phyloP scores from a whole-genome alignment of 2,329 filamentous ascomycete species.

The Dichotomopilus funicola region DNA sequence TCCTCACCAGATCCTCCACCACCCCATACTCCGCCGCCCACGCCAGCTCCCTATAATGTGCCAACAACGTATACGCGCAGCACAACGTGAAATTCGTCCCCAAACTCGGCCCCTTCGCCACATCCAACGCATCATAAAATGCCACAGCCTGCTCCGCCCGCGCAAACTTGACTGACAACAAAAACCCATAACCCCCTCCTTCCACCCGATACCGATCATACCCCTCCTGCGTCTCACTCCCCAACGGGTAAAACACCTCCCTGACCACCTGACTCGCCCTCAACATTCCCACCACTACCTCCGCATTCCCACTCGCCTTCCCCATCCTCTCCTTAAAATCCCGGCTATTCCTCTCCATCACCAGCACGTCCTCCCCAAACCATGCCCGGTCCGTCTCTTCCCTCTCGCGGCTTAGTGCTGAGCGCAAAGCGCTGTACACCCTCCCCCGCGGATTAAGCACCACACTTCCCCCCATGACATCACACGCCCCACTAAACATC shows the following conservation, averaged over 20 bases:
- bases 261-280: neutral
- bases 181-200: slow-evolving; percentile 16
- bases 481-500: slow-evolving; percentile 21
- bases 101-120: slow-evolving; percentile 22
- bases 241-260: slow-evolving; percentile 20
- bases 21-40: slow-evolving; percentile 22
- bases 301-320: slow-evolving; percentile 14
- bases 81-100: slow-evolving; percentile 23
- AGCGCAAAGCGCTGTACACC: neutral
- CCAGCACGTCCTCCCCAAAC: slow-evolving; percentile 16
- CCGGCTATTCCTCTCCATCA: slow-evolving; percentile 19
- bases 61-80: slow-evolving; percentile 21
- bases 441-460: slow-evolving; percentile 4
- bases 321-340: slow-evolving; percentile 13
- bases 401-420: neutral
- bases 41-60: slow-evolving; percentile 20
- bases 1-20: slow-evolving; percentile 21
- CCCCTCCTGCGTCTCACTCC: slow-evolving; percentile 3
- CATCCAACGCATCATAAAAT: slow-evolving; percentile 20
- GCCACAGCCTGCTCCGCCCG: slow-evolving; percentile 5
- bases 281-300: slow-evolving; percentile 6
- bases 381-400: slow-evolving; percentile 5
- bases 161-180: slow-evolving; percentile 17
- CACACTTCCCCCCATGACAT: slow-evolving; percentile 21
- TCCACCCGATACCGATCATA: slow-evolving; percentile 13